A percentile compares a stretch with the other conserved stretches of the same genome.
phyloP scores from a whole-genome alignment of 2,329 filamentous ascomycete species.

The Xylaria sp. region DNA sequence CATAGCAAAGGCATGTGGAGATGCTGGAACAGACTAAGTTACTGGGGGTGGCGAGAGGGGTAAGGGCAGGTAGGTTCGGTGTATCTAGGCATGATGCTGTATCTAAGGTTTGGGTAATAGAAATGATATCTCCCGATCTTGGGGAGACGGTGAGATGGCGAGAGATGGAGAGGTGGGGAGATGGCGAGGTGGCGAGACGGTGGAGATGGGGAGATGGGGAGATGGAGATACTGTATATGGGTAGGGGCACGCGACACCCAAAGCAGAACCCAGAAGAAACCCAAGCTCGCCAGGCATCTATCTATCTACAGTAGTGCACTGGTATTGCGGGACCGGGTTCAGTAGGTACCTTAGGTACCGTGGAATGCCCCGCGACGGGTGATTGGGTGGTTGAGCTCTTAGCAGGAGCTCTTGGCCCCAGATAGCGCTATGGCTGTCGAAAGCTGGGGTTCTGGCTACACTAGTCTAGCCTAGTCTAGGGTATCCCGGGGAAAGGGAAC shows the following conservation, averaged over 20 bases:
- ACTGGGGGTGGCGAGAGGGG: too few species aligned
- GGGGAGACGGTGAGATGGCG: background rate
- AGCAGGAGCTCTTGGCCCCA: background rate
- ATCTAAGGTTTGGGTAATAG: conserved; percentile 1
- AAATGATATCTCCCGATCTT: conserved; percentile 2
- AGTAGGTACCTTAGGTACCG: background rate
- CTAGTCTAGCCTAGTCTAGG: background rate
- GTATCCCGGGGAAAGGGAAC: background rate
- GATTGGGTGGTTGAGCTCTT: background rate
- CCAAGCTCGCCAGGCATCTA: too few species aligned
- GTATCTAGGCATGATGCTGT: too few species aligned
- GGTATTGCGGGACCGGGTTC: background rate
- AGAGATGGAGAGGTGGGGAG: too few species aligned
- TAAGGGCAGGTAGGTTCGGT: too few species aligned
- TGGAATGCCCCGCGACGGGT: conserved; percentile 4
- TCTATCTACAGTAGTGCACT: too few species aligned
- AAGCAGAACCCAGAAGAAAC: background rate
- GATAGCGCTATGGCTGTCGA: background rate
- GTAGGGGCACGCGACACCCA: conserved; percentile 17
- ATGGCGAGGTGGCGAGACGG: too few species aligned
- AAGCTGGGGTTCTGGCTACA: background rate
- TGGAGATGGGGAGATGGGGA: background rate
- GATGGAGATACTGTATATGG: too few species aligned
- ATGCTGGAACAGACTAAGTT: too few species aligned
- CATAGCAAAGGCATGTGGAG: too few species aligned